Percentiles rank a stretch among this genome's conserved stretches.
Conservation (phyloP, 768 basidiomycete genomes). For the Mycena venus region DNA sequence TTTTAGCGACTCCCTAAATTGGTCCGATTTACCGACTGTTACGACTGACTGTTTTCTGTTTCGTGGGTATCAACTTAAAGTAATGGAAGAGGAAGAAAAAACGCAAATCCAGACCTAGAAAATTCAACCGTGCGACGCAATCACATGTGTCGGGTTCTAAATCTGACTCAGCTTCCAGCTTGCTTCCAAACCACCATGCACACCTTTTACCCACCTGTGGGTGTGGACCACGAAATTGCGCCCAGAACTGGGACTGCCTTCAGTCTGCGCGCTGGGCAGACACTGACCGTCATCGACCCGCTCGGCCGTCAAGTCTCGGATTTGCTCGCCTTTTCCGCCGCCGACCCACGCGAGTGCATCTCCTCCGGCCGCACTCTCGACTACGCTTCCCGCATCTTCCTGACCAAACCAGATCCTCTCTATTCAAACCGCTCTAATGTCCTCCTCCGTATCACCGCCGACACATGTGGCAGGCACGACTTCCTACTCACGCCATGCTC, state of each 20-base stretch:
- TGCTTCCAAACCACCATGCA: not conserved
- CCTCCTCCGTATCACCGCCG: constrained; percentile 24
- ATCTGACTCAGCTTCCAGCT: too few relatives aligned
- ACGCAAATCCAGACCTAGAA: too few relatives aligned
- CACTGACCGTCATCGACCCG: constrained; percentile 16
- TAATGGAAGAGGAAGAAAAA: too few relatives aligned
- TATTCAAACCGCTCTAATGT: constrained; percentile 26
- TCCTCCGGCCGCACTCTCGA: constrained; percentile 27
- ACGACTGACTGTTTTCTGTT: too few relatives aligned
- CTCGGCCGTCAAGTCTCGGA: constrained; percentile 19
- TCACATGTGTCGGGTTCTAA: too few relatives aligned
- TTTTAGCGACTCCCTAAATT: too few relatives aligned
- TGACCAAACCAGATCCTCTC: constrained; percentile 21
- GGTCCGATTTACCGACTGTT: too few relatives aligned
- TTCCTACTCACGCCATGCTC: constrained; percentile 24
- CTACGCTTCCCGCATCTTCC: constrained; percentile 24
- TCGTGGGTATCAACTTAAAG: too few relatives aligned
- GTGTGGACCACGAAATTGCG: not conserved
- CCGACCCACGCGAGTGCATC: constrained; percentile 7
- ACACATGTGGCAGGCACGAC: constrained; percentile 21
- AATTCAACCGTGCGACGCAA: too few relatives aligned
- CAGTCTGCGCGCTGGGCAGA: not conserved
- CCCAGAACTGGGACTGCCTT: not conserved
- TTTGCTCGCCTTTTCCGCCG: constrained; percentile 17
- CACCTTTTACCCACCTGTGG: not conserved